Base-by-base conservation (phyloP, 2,329 filamentous ascomycete species). In the Gaeumannomyces tritici region DNA sequence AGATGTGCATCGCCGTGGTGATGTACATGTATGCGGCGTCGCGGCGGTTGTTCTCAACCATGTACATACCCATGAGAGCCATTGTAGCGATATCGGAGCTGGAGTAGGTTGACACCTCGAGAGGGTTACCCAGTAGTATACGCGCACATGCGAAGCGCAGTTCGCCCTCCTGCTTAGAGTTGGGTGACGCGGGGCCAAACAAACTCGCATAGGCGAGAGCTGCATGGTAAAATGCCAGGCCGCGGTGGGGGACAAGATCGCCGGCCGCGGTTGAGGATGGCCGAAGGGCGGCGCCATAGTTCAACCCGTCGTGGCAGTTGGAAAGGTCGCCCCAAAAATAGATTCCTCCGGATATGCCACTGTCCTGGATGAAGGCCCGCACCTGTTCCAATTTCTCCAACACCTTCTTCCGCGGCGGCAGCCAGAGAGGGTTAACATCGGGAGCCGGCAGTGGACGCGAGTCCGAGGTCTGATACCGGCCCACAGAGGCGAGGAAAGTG, bases 21-120 rank as follows among this genome's bases (percentile, higher is more conserved):
- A 81, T 70, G 63, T 76, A 78, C 65, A 79, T 75, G 66, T 78
- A 81, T 0, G 80, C 79, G 2, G 76, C 75, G 63, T 83, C 80
- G 42, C 77, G 71, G 4, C 78, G 74, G 67, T 80, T 79, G 66
- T 76, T 76, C 69, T 82, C 79, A 4, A 35, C 31, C 24, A 81
- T 70, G 66, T 81, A 82, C 60, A 80, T 72, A 9, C 76, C 75
- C 75, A 82, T 78, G 62, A 83, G 70, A 2, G 75, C 75, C 33
- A 82, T 69, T 1, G 75, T 71, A 0, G 77, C 73, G 3, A 81
- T 75, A 60, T 81, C 78, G 55, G 72, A 71, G n/a, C 76, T 73
- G 18, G 74, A 76, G 63, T 73, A 73, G 0, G 71, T 73, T 2
- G 74, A 74, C 28, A 76, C 73, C 61, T 81, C 78, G 27, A 81